A percentile compares a stretch with the other conserved stretches of the same genome.
phyloP scores from a whole-genome alignment of 768 basidiomycete species.

The Mrakia frigida region DNA sequence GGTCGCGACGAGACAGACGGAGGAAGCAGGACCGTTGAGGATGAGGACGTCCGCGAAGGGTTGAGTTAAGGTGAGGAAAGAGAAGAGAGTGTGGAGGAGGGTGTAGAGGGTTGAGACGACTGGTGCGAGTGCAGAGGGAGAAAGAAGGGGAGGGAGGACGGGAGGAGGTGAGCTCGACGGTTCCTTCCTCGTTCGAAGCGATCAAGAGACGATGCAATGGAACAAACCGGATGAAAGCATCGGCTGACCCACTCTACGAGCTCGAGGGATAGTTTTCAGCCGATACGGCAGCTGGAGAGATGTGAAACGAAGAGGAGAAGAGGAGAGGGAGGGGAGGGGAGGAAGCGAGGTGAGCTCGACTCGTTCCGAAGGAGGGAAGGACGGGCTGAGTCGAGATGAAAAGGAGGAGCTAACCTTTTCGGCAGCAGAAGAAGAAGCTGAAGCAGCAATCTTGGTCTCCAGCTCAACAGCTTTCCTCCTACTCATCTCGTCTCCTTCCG shows the following conservation, averaged over 20 bases:
- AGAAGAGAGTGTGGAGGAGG: slow-evolving; percentile 57
- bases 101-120: slow-evolving; percentile 60
- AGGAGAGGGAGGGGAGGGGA: neutral
- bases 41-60: slow-evolving; percentile 70
- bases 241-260: slow-evolving; percentile 77
- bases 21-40: slow-evolving; percentile 93
- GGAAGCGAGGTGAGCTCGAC: neutral
- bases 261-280: slow-evolving; percentile 72
- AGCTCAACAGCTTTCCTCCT: slow-evolving; percentile 61
- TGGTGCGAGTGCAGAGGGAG: neutral
- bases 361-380: neutral
- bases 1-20: slow-evolving; percentile 68
- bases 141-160: neutral
- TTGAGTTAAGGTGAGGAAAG: slow-evolving; percentile 34
- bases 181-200: too few species aligned
- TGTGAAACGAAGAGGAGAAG: too few species aligned
- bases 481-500: slow-evolving; percentile 75
- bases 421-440: neutral
- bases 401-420: neutral
- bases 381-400: neutral
- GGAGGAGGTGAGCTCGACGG: neutral
- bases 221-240: slow-evolving; percentile 55
- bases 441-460: slow-evolving; percentile 50
- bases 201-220: neutral
- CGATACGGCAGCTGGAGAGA: slow-evolving; percentile 43